Conservation (phyloP, 177 flowering plant species). For the Telopea speciosissima region DNA sequence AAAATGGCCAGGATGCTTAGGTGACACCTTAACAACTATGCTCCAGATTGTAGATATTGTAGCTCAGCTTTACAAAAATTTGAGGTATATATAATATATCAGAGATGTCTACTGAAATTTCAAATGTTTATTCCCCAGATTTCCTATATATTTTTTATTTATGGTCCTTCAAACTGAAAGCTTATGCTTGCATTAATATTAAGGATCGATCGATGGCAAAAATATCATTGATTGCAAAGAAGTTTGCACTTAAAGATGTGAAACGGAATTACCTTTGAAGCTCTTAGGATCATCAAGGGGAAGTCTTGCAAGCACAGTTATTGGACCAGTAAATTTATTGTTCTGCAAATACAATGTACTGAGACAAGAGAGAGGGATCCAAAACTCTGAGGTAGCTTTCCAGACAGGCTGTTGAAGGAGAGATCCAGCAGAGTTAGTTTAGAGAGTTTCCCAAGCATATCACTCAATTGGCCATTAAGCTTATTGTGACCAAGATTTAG, state of each 20-base stretch:
- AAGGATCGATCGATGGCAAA: not conserved
- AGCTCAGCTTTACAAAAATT: too few species aligned
- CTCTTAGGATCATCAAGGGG: conserved; percentile 37
- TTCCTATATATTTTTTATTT: not conserved
- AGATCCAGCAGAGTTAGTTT: too few species aligned
- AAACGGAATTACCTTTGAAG: conserved; percentile 56
- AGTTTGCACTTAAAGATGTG: not conserved
- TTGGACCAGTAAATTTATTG: conserved; percentile 66
- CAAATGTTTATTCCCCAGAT: not conserved
- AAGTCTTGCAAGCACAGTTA: conserved; percentile 48
- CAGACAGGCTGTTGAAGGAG: conserved; percentile 57
- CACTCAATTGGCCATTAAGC: too few species aligned
- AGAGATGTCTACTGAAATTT: not conserved
- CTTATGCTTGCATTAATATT: not conserved
- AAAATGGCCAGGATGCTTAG: too few species aligned
- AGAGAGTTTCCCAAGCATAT: too few species aligned
- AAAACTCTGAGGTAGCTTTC: conserved; percentile 70
- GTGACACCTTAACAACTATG: too few species aligned
- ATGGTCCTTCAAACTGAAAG: not conserved
- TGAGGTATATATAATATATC: too few species aligned
- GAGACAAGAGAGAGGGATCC: conserved; percentile 51
- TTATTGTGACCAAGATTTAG: too few species aligned
- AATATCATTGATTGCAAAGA: not conserved
- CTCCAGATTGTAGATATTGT: too few species aligned
- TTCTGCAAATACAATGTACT: conserved; percentile 60